Conservation (phyloP, 306 rosid genomes). For the Cajanus cajan region DNA sequence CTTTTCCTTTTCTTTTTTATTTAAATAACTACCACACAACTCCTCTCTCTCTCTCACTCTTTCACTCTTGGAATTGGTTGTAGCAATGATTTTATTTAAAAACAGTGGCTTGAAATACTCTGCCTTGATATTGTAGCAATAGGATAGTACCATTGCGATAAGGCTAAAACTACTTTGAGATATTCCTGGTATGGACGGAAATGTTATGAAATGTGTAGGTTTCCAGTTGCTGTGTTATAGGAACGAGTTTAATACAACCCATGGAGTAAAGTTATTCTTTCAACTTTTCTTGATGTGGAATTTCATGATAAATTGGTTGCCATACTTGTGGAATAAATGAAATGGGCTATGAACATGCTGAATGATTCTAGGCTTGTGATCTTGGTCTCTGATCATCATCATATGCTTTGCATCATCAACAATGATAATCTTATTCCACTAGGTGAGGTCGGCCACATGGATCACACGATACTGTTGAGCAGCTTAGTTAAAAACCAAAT, state of each 20-base stretch:
- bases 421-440: neutral
- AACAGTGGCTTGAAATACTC: neutral
- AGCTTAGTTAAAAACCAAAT: neutral
- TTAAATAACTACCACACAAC: neutral
- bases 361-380: neutral
- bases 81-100: neutral
- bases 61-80: neutral
- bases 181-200: constrained; percentile 11
- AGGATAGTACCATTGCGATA: neutral
- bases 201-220: constrained; percentile 13
- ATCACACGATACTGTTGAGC: neutral
- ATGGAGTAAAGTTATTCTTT: neutral
- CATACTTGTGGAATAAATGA: neutral
- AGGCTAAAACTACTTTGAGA: neutral
- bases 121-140: neutral
- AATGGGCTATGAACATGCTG: neutral
- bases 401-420: neutral
- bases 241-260: neutral
- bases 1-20: neutral
- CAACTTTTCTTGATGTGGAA: neutral
- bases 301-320: neutral
- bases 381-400: neutral
- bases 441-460: neutral
- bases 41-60: neutral
- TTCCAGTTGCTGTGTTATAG: neutral